Evolutionary conservation across 2,329 filamentous ascomycete genomes (phyloP), one percentile per base, ranked within the genome.

Genomic region (Penicillium sp.): DNA sequence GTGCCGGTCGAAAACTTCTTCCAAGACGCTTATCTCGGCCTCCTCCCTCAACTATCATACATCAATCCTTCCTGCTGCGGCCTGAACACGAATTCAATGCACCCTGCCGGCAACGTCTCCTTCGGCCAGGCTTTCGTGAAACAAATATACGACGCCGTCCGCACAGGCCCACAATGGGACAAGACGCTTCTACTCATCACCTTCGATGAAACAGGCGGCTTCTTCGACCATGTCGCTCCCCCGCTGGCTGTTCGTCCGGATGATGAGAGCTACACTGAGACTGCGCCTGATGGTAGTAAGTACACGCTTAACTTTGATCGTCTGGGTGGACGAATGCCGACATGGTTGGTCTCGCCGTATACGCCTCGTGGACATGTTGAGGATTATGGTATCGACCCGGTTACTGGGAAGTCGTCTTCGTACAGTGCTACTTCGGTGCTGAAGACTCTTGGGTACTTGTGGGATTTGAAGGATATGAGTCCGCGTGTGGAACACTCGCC

Each of bases 31-130:
- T 57, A 60, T 46, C 51, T 60, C 7, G 65, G 65, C 22, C 50
- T 57, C 2, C 64, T 68, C 4, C 64, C 65, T 22, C 57, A 64
- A 44, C 55, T 68, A 9, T 63, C 64, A 33, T 68, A 66, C 59
- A 55, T 68, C 53, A 67, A 69, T 58, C 67, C 67, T 1, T 66
- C 65, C 34, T 70, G 67, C 64, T 70, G 67, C 33, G 67, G 60
- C 30, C 41, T 59, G 11, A 61, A 65, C 53, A 68, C 62, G 57
- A 60, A 60, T 55, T 60, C 58, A 31, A 60, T 60, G 58, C 58
- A 60, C 51, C 58, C 65, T 22, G 56, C 53, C 16, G 66, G 67
- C 19, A 63, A 66, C 48, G 58, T 70, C 46, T 69, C 65, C 16
- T 65, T 63, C 48, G 67, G 67, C 29, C 64, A 70, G 53, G 60